phyloP scores from a whole-genome alignment of 164 flowering plant species.

The Stephania yunnanensis region DNA sequence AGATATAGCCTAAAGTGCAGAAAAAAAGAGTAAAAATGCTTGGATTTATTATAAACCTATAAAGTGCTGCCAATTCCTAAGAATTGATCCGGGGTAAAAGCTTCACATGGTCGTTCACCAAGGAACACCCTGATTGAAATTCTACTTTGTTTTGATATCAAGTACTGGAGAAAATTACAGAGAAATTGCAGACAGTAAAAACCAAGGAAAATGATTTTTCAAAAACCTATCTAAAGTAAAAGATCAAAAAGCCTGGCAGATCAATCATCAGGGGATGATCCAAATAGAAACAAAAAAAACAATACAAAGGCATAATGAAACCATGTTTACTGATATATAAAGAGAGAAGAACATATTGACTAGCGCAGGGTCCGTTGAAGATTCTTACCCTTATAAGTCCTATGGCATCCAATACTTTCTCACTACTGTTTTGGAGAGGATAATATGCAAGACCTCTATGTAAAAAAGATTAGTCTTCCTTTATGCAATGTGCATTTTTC shows the following conservation, averaged over 20 bases:
- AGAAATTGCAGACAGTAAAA: not conserved
- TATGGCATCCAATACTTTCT: too few relatives aligned
- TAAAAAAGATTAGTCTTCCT: too few relatives aligned
- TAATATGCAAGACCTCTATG: too few relatives aligned
- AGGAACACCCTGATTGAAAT: not conserved
- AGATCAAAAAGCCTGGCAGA: not conserved
- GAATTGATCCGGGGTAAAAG: not conserved
- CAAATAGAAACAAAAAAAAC: not conserved
- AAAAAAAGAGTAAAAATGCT: not conserved
- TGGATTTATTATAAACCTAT: too few relatives aligned
- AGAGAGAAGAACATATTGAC: too few relatives aligned
- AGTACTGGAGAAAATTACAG: not conserved
- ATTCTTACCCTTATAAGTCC: too few relatives aligned
- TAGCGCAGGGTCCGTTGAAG: too few relatives aligned
- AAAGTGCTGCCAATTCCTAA: not conserved
- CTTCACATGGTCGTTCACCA: not conserved
- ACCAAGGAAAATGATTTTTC: not conserved
- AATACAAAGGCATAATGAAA: not conserved
- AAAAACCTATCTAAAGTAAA: not conserved
- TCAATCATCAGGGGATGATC: not conserved
- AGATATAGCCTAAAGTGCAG: not conserved
- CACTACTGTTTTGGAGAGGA: too few relatives aligned
- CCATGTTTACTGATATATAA: too few relatives aligned
- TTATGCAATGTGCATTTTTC: too few relatives aligned
- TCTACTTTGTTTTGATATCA: not conserved